Base-by-base conservation (phyloP, 2,329 filamentous ascomycete genomes). In the Byssochlamys sp. region DNA sequence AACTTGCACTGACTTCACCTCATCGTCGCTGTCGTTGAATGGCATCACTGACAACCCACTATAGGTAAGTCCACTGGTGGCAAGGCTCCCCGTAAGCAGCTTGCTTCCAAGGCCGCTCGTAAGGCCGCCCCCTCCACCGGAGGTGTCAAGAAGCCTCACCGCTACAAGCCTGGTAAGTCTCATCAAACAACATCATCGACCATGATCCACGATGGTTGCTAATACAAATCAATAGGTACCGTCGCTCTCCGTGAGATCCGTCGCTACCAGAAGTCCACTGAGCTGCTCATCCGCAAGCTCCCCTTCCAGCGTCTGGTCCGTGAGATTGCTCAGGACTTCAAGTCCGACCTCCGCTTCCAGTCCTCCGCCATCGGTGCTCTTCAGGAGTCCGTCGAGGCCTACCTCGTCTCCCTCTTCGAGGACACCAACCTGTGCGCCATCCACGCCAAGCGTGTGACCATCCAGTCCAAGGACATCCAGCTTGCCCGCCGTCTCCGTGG, bases 361-460 rank as follows among this genome's bases (percentile, higher is more conserved):
- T 95, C 90, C 26, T 96, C 92, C 52, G 94, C 94, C 76, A 96
- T 99, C 74, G 89, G 90, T 72, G 94, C 94, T 65, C 87, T 99
- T 48, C 92, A 99, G 81, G 94, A 99, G 83, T 96, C 94, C 57
- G 91, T 96, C 65, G 94, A 99, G 83, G 95, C 94, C 2, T 97
- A 96, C 81, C 88, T 99, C 71, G 91, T 97, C 78, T 95, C 91
- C 51, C 87, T 97, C 65, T 97, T 97, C 70, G 91, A 97, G 79
- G 92, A 97, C 75, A 96, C 92, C 80, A 97, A 97, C 82, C 81
- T 96, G 55, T 97, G 92, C 80, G 92, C 94, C 73, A 96, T 97
- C 77, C 94, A 97, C 80, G 92, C 94, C 79, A 97, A 97, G 86
- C 91, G 94, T 81, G 94, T 97, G 73, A 97, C 92, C 72, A 97